Evolutionary conservation across 169 alveolate species (phyloP).

Genomic region (Plasmodium sp.): DNA sequence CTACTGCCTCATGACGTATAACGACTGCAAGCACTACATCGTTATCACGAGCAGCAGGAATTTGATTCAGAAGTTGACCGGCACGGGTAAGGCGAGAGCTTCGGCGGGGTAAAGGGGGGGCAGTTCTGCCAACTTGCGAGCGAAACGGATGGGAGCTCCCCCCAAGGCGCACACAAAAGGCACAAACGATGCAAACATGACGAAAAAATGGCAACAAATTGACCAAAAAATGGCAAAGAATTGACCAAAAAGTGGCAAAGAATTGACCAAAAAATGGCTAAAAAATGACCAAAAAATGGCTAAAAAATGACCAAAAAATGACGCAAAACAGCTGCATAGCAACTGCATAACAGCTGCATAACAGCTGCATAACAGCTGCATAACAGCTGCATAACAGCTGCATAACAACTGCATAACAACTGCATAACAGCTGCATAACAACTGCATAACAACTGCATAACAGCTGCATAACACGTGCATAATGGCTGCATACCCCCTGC

Average conservation of each 20-base stretch:
- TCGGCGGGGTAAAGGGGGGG: background rate
- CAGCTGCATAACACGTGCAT: no score
- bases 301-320: background rate
- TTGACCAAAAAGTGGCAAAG: background rate
- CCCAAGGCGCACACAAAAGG: background rate
- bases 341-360: no score
- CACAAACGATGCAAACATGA: background rate
- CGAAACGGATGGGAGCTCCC: background rate
- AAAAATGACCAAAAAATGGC: background rate
- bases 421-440: background rate
- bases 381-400: no score
- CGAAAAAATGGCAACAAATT: background rate
- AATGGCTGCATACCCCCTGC: background rate
- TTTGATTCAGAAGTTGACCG: conserved; percentile 59
- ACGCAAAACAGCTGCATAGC: background rate
- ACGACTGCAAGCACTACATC: conserved; percentile 68
- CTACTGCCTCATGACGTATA: conserved; percentile 34
- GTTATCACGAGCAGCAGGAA: conserved; percentile 30
- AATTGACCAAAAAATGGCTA: background rate
- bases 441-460: background rate
- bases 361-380: background rate
- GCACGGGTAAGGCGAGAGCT: conserved; percentile 27
- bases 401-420: background rate
- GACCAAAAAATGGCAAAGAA: background rate
- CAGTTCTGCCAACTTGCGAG: background rate